Evolutionary conservation across 768 basidiomycete genomes (phyloP), one percentile per base, ranked within the genome.

Genomic region (Pleurotus cornucopiae): DNA sequence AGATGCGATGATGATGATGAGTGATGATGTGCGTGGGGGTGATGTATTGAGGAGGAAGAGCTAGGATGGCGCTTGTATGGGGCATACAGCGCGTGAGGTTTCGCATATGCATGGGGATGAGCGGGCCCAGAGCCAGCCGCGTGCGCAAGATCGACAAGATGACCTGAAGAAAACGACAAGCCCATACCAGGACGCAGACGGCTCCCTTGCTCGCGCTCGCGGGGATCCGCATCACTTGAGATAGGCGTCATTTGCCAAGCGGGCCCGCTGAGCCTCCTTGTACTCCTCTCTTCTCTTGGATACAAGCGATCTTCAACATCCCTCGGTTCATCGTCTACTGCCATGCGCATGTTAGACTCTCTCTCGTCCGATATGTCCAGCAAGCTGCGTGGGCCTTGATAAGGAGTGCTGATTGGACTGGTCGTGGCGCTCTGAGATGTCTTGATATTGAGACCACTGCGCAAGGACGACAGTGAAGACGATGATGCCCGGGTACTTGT

Each of bases 361-460:
- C 51, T 53, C 39, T 53, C 51, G 26, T 53, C 39, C 18, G 51
- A 53, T 23, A 49, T 34, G 20, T 21, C 16, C 38, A 51, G 37
- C 34, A 53, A 25, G 72, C 49, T 71, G 68, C 37, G 69, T 67
- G 43, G 81, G 80, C 34, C 76, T 71, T 48, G 61, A 57, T 30
- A 70, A 59, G 26, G 66, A 55, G 48, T 69, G 66, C 7, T 63
- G 57, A 83, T 71, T 9, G 87, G 87, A 59, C 84, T 86, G 0
- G 84, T 82, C n/a, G 83, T 83, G 11, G 83, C 84, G 64, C 85
- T 87, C 66, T 86, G 86, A 67, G 61, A 26, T 73, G 55, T 54
- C 48, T 60, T 58, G 55, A 58, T 21, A 18, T 40, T 26, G 26
- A 52, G 54, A 13, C 48, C 16, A 9, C 30, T 34, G 30, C 30